Base-by-base conservation (phyloP, 176 grass and related monocot species). In the Echinochloa phyllopogon region DNA sequence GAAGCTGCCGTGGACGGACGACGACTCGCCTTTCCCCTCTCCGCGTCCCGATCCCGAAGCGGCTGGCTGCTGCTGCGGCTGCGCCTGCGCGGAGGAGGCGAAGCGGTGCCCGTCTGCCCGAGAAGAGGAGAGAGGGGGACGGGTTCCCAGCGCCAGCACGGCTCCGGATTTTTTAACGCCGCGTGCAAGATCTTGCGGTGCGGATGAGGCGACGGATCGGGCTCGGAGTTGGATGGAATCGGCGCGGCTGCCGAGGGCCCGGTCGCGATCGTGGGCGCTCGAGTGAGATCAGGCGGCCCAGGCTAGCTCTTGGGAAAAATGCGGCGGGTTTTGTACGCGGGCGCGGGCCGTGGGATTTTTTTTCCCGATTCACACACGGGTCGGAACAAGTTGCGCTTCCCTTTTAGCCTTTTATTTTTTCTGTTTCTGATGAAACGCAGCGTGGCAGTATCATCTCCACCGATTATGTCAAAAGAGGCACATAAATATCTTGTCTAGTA, bases 41-140 rank as follows among this genome's bases (percentile, higher is more conserved):
- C 88, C 85, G 89, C 89, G 83, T 84, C 89, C 89, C 89, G 81
- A 91, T 91, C 85, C 89, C 85, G 43, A 76, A 90, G 88, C 24
- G 75, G 68, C 84, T 68, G 84, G 84, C 83, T 52, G 25, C 60
- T 78, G 36, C 65, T 39, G 33, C 76, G 39, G 47, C 48, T 65
- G 61, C 45, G 70, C 27, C 78, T 67, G 78, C 74, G 83, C 64
- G 78, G 88, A 82, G 72, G 37, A 72, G 72, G 83, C 83, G 45
- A 58, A 84, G 82, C 81, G 71, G 62, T 60, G 74, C 63, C 63
- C 63, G 63, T 50, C 42, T 61, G 86, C 62, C 75, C 71, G 83
- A 86, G 72, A 72, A 27, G 25, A 76, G 56, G 25, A 55, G 47
- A 5, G 39, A 27, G 37, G 17, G 15, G 33, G 8, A 25, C 38